phyloP scores from a whole-genome alignment of 805 yeast species.

The Blastobotrys robertii region DNA sequence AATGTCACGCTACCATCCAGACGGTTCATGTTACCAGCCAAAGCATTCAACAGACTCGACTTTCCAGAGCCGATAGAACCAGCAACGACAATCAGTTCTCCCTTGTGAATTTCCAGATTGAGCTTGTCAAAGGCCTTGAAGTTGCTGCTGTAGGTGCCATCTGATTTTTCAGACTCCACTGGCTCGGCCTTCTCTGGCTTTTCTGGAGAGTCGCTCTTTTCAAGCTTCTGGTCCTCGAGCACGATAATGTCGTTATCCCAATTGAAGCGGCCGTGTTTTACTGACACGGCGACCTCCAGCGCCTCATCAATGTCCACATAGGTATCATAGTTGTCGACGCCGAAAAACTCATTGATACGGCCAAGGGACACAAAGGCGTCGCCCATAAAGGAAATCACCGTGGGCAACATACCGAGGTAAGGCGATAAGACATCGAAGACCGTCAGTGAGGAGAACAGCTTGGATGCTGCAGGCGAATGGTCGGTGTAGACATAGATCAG shows the following conservation, averaged over 20 bases:
- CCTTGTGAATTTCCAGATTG: constrained; percentile 42
- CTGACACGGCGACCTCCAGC: constrained; percentile 33
- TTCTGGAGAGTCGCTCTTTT: not conserved
- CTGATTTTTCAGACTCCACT: not conserved
- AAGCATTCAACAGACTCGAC: constrained; percentile 58
- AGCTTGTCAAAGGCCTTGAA: constrained; percentile 27
- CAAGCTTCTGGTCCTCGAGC: not conserved
- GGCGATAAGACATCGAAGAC: constrained; percentile 48
- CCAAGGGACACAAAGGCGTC: constrained; percentile 51
- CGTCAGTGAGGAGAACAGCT: constrained; percentile 52
- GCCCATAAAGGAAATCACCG: constrained; percentile 46
- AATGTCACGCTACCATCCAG: constrained; percentile 41
- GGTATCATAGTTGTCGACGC: constrained; percentile 26
- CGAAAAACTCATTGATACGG: constrained; percentile 42
- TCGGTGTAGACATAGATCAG: not conserved
- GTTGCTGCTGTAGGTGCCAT: constrained; percentile 6
- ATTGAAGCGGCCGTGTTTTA: constrained; percentile 43
- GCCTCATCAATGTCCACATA: constrained; percentile 22
- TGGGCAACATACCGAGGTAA: constrained; percentile 50
- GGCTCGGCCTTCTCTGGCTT: no score
- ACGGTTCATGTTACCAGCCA: constrained; percentile 62
- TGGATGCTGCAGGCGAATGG: not conserved
- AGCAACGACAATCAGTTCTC: constrained; percentile 66
- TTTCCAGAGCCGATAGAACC: constrained; percentile 83
- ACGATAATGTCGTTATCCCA: constrained; percentile 37